These are phyloP conservation scores for Schoenoplectus tabernaemontani DNA, from an alignment of 202 grass and related monocot genomes.

Conservation along the genomic window DNA sequence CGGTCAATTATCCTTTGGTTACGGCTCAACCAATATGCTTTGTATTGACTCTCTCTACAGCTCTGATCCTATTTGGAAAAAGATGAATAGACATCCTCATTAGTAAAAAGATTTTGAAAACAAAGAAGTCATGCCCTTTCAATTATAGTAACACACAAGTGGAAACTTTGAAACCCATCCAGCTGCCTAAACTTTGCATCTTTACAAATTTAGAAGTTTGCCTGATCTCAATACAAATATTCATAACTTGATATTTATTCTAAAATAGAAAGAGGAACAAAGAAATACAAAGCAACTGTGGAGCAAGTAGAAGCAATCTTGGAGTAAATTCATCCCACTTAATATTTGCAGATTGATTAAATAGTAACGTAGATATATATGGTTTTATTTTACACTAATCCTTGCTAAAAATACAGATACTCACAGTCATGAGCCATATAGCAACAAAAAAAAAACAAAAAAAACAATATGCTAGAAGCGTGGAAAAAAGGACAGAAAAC, in stretches of 20 bases:
- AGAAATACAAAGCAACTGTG: not conserved
- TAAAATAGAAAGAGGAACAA: not conserved
- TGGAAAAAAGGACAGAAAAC: not conserved
- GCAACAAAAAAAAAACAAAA: too few species aligned
- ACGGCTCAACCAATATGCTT: conserved; percentile 60
- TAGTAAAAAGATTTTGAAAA: not conserved
- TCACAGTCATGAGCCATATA: too few species aligned
- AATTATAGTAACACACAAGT: not conserved
- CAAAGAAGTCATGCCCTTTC: not conserved
- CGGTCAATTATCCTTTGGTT: conserved; percentile 78
- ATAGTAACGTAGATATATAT: not conserved
- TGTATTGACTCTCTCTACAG: conserved; percentile 77
- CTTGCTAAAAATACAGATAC: not conserved
- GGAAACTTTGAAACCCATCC: not conserved
- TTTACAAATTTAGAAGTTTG: not conserved
- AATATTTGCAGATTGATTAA: not conserved
- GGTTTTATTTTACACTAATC: not conserved
- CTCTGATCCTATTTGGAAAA: conserved; percentile 34
- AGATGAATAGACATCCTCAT: not conserved
- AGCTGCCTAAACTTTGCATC: not conserved
- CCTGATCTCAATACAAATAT: not conserved
- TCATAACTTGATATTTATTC: not conserved
- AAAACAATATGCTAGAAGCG: not conserved
- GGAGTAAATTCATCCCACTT: not conserved
- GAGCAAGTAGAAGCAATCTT: not conserved